Base-by-base conservation (phyloP, 129 eudicot genomes). In the Pseudognaphalium luteoalbum region DNA sequence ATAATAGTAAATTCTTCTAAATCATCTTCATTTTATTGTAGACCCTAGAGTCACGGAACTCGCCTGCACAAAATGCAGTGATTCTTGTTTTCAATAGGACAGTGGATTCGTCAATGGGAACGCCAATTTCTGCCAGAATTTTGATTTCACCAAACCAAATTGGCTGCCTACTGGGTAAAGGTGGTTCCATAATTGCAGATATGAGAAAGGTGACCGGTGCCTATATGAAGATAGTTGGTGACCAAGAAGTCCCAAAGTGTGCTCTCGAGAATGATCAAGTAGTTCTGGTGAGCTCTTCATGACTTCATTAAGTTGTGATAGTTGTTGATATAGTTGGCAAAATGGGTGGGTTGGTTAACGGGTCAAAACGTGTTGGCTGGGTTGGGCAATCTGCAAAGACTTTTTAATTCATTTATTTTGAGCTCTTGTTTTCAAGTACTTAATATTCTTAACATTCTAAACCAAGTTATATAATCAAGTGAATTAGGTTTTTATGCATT, bases 141-240 rank as follows among this genome's bases (percentile, higher is more conserved):
- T 70, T 85, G 72, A 89, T 90, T n/a, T 78, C 91, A 56, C 73
- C 84, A 16, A 82, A 75, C 75, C 96, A 90, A 81, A 85, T 85
- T 74, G 98, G 98, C 44, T 90, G 98, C 85, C 72, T 93, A 79
- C 68, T 93, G 85, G 97, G 98, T 30, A 93, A 88, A 86, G 96
- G 97, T 62, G 97, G 98, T 3, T 78, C 92, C 54, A 88, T 87
- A 59, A 80, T 93, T 65, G 80, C 97, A 57, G 93, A 93, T 70
- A 90, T 87, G 89, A 88, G 98, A 81, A 93, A 85, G 77, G 79
- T 50, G 50, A 93, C 96, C 47, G 91, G 97, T 75, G 85, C 97
- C 64, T 32, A 54, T 42, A 85, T 93, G 32, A 80, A 82, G 73
- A 83, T 93, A 62, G 54, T 87, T 66, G 87, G 88, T 63, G 92